Conservation (phyloP, 441 rosid species). For the Omphalea diandra region DNA sequence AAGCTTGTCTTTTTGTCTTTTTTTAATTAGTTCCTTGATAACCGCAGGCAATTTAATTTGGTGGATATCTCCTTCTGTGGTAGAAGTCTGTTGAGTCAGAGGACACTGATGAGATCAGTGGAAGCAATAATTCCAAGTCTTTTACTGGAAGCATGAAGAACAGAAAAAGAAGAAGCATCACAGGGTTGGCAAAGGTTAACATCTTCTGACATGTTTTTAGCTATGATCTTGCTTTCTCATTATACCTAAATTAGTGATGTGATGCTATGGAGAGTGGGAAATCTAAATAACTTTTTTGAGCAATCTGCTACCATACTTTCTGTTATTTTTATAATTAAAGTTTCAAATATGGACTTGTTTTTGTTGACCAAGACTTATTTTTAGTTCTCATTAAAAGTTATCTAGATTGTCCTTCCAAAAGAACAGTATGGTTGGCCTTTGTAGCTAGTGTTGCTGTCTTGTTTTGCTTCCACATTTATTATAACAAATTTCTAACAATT, state of each 20-base stretch:
- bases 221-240: conserved; percentile 11
- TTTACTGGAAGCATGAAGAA: conserved; percentile 66
- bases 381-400: no score
- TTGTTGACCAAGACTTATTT: no score
- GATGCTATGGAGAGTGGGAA: background rate
- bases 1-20: conserved; percentile 20
- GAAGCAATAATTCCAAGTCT: conserved; percentile 44
- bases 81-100: conserved; percentile 37
- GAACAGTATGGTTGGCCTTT: background rate
- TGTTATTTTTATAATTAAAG: background rate
- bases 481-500: background rate
- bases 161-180: conserved; percentile 66
- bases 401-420: background rate
- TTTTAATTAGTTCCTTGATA: background rate
- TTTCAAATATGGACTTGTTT: background rate
- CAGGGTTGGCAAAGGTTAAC: conserved; percentile 79
- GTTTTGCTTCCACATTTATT: background rate
- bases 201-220: conserved; percentile 9
- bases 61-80: conserved; percentile 16
- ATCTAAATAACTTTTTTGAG: background rate
- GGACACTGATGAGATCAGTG: conserved; percentile 38
- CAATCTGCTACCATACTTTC: background rate
- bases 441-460: no score
- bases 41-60: background rate
- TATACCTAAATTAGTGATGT: background rate